Evolutionary conservation across 371 early-diverging fungal species (phyloP).

Genomic region (Gilbertella persicaria): DNA sequence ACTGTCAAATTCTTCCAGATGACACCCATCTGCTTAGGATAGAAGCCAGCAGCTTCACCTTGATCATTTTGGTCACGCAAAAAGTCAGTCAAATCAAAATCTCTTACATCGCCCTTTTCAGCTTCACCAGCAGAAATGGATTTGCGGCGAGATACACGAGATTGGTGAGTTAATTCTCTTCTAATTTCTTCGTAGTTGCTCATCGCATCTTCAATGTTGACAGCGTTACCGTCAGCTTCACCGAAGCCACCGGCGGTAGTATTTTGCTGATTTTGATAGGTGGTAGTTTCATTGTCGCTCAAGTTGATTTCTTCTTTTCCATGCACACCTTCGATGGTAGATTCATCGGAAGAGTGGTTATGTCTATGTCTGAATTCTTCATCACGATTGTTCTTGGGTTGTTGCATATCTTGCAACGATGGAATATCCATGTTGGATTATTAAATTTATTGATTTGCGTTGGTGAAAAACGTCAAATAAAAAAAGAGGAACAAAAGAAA

Average conservation of each 20-base stretch:
- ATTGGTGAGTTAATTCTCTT: conserved; percentile 48
- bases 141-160: conserved; percentile 30
- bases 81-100: conserved; percentile 35
- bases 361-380: conserved; percentile 20
- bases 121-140: conserved; percentile 24
- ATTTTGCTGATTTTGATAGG: conserved; percentile 8
- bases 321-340: conserved; percentile 25
- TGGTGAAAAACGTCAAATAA: background rate
- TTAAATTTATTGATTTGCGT: conserved; percentile 7
- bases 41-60: conserved; percentile 38
- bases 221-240: conserved; percentile 47
- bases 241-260: conserved; percentile 32
- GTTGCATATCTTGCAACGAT: conserved; percentile 23
- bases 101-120: conserved; percentile 26
- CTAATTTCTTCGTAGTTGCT: conserved; percentile 47
- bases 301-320: conserved; percentile 23
- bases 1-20: conserved; percentile 50
- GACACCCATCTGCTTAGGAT: conserved; percentile 52
- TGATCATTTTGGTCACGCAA: conserved; percentile 20
- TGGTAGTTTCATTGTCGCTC: conserved; percentile 7
- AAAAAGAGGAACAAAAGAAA: background rate
- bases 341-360: conserved; percentile 19
- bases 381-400: conserved; percentile 12
- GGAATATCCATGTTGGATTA: conserved; percentile 29
- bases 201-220: conserved; percentile 48